Evolutionary conservation across 148 eudicot genomes (phyloP).

Genomic region (Amaranthus hypochondriacus): DNA sequence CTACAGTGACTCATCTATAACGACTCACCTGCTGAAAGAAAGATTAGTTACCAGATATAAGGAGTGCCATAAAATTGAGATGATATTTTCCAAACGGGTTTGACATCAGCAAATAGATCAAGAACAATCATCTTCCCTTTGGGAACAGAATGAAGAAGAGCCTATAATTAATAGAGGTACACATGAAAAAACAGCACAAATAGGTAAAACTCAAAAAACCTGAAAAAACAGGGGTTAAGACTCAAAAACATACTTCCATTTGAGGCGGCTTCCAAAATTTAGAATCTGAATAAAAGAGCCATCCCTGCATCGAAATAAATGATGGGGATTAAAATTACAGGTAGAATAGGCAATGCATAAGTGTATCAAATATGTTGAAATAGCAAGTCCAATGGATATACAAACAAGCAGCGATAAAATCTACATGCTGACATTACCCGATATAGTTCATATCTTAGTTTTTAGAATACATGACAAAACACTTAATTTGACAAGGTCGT

Average conservation of each 20-base stretch:
- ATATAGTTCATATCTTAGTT: not conserved
- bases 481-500: not conserved
- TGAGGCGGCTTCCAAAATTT: conserved; percentile 95
- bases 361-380: not conserved
- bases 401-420: not conserved
- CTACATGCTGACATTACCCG: not conserved
- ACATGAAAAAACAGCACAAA: not conserved
- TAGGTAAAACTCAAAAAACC: too few species aligned
- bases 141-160: conserved; percentile 97
- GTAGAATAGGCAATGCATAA: not conserved
- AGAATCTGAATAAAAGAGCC: conserved; percentile 92
- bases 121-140: conserved; percentile 98
- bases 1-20: not conserved
- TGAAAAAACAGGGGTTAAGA: not conserved
- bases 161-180: conserved; percentile 40
- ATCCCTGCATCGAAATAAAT: conserved; percentile 57
- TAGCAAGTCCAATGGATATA: not conserved
- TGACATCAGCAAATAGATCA: conserved; percentile 98
- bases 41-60: conserved; percentile 61
- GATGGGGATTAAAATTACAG: conserved; percentile 10
- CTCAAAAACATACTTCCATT: conserved; percentile 65
- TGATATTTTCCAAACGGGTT: conserved; percentile 85
- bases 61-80: conserved; percentile 92
- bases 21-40: conserved; percentile 5
- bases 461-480: not conserved